phyloP scores from a whole-genome alignment of 2,329 filamentous ascomycete species.

The Cladosporium sp. region DNA sequence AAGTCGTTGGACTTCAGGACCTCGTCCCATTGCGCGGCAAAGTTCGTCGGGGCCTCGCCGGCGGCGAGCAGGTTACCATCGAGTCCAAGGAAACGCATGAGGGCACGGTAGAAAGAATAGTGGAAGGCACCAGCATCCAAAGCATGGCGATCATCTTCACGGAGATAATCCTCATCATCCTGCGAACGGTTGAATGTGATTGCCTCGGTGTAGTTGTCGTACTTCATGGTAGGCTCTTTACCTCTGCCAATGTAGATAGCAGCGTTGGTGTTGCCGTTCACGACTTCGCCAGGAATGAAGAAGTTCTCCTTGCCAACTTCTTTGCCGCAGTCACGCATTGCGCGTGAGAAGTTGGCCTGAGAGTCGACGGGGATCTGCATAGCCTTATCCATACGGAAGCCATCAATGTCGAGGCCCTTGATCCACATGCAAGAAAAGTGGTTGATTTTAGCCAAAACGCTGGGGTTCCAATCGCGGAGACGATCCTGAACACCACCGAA shows the following conservation, averaged over 20 bases:
- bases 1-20: slow-evolving; percentile 62
- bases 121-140: slow-evolving; percentile 64
- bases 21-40: slow-evolving; percentile 55
- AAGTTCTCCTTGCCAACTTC: slow-evolving; percentile 63
- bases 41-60: slow-evolving; percentile 57
- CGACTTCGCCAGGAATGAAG: slow-evolving; percentile 64
- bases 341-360: slow-evolving; percentile 57
- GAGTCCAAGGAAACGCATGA: slow-evolving; percentile 62
- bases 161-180: slow-evolving; percentile 49
- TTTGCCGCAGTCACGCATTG: slow-evolving; percentile 58
- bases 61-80: slow-evolving; percentile 58
- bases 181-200: slow-evolving; percentile 48
- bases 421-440: slow-evolving; percentile 66
- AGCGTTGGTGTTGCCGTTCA: slow-evolving; percentile 61
- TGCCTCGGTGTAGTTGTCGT: slow-evolving; percentile 49
- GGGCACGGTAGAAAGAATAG: slow-evolving; percentile 63
- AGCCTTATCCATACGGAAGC: slow-evolving; percentile 67
- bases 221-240: slow-evolving; percentile 56
- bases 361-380: slow-evolving; percentile 64
- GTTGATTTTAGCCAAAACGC: slow-evolving; percentile 58
- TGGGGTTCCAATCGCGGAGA: slow-evolving; percentile 62
- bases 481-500: slow-evolving; percentile 69
- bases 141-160: slow-evolving; percentile 53
- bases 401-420: slow-evolving; percentile 64
- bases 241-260: slow-evolving; percentile 64